Percentiles rank a stretch among this genome's conserved stretches.
Conservation (phyloP, 208 protist species). For the Leishmania aethiopica region DNA sequence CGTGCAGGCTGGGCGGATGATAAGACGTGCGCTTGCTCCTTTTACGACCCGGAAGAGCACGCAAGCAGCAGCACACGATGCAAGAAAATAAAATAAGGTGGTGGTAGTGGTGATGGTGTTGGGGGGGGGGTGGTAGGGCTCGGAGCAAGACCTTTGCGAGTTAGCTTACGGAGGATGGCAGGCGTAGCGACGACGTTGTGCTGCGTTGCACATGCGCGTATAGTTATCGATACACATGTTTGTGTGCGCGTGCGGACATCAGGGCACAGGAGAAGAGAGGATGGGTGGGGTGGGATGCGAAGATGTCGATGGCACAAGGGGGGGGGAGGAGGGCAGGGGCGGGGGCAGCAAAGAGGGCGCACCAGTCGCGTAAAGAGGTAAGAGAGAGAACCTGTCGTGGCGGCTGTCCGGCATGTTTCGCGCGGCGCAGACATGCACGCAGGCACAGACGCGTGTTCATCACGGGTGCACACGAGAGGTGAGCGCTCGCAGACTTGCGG, state of each 20-base stretch:
- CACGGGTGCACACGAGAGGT: background rate
- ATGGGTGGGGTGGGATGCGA: background rate
- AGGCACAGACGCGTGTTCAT: background rate
- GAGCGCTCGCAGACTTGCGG: background rate
- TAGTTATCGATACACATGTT: too few species aligned
- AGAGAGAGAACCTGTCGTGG: background rate
- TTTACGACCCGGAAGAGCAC: background rate
- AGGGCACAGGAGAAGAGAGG: background rate
- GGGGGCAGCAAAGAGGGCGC: background rate
- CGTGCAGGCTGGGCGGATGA: background rate
- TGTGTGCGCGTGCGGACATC: background rate
- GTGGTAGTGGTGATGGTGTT: too few species aligned
- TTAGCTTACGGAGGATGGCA: background rate
- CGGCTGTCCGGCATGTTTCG: background rate
- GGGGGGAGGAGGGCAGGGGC: too few species aligned
- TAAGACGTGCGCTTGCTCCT: background rate
- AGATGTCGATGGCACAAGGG: background rate
- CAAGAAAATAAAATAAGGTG: background rate
- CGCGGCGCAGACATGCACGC: background rate
- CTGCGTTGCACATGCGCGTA: background rate
- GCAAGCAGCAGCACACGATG: background rate
- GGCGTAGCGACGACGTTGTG: background rate
- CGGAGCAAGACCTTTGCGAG: background rate
- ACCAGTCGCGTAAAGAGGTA: background rate
- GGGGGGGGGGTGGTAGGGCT: background rate